Base-by-base conservation (phyloP, 208 protist species). In the Angomonas deanei region DNA sequence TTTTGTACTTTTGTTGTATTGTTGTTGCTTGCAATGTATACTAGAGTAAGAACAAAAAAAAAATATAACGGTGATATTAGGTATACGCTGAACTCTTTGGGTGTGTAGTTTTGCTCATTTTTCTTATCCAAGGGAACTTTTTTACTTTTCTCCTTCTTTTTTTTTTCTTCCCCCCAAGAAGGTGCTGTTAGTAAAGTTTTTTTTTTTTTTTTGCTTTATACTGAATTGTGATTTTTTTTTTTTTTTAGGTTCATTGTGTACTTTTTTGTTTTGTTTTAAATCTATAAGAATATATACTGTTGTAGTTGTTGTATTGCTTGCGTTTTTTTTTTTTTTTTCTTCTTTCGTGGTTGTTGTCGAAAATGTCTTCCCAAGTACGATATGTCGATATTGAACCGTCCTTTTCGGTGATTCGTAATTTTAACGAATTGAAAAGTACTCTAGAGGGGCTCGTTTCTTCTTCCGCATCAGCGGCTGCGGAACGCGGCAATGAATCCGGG, bases 321-420 rank as follows among this genome's bases (percentile, higher is more conserved):
- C 2, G 38, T 3, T 34, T 31, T 54, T 60, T 58, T 66, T 74
- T 63, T 30, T 33, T 54, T 68, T 71, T 47, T 39, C 2, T 32
- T 21, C 32, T 57, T 61, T 49, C 17, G 27, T 21, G 33, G 13
- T 32, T 27, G 11, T 54, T 1, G 33, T 19, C 49, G n/a, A 0
- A 10, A 2, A 38, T 27, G 36, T 5, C 6, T 6, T 56, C 50
- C 5, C 21, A 56, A 19, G 50, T 11, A n/a, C 3, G 5, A 8
- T 56, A n/a, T 24, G 42, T 76, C 19, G 47, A 68, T 38, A 59
- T 72, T 8, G 55, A 68, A 28, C 70, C 70, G 4, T 39, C 59
- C 32, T 76, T 76, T 59, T 56, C 49, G 13, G 70, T 76, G 8
- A 48, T 76, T 6, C 57, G 60, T 15, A 67, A 63, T 34, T 70